Evolutionary conservation across 164 flowering plant genomes (phyloP), one percentile per base, ranked within the genome.

Genomic region (Dillenia turbinata): DNA sequence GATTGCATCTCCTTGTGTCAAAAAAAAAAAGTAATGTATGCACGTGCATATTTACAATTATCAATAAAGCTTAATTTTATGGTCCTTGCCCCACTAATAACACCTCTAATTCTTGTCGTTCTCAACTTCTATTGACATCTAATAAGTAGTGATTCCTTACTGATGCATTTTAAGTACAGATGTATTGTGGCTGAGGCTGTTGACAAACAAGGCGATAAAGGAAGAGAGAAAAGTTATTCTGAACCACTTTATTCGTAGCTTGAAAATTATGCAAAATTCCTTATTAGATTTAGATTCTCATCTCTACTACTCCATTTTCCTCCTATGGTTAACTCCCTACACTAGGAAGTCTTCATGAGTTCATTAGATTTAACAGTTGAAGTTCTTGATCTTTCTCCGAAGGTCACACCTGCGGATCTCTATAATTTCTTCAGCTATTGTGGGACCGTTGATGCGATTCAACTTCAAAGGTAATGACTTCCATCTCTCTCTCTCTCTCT

Each of bases 361-460:
- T 17, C 26, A 12, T 47, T 67, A 47, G 48, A 65, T 49, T 61
- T 72, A 49, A 73, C 71, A 2, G 56, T 77, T 47, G 67, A 64
- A 15, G 76, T 77, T 56, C 71, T 65, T 60, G 57, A 69, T 60
- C 67, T 75, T 57, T 70, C 79, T 44, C 74, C 78, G 16, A 68
- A 33, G 49, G 75, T 66, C 16, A 73, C 73, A 9, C 60, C 51
- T 17, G 33, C 22, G 24, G 81, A 80, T 44, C 59, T 80, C 12
- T 47, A 40, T 33, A 55, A 2, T n/a, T 80, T 75, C 58, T 75
- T 77, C 66, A 69, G 74, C 6, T 73, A 66, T 40, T 72, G 77
- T 45, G 74, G 68, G 47, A 60, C 64, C 9, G 53, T 65, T n/a
- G 64, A 70, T 6, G 54, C 51, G 17, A 65, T 73, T 49, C 53